Evolutionary conservation across 441 rosid species (phyloP).

Genomic region (Hypseocharis bilobata): DNA sequence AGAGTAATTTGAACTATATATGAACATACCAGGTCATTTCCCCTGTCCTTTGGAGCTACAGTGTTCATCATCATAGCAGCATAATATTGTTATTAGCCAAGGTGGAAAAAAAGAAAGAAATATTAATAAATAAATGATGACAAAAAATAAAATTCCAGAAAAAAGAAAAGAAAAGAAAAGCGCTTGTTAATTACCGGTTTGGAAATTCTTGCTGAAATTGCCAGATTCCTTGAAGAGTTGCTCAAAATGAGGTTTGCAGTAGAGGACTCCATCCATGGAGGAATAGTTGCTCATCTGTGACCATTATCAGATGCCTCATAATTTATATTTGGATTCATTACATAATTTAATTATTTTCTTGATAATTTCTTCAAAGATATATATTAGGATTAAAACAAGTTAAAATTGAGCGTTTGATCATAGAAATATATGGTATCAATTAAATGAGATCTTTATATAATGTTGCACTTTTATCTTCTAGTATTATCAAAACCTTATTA

Average conservation of each 20-base stretch:
- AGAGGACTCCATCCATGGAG: slow-evolving; percentile 92
- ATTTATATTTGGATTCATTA: too few relatives aligned
- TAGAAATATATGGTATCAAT: too few relatives aligned
- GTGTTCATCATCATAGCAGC: background rate
- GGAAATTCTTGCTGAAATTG: slow-evolving; percentile 88
- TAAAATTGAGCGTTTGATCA: too few relatives aligned
- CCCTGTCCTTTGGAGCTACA: background rate
- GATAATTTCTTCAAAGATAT: too few relatives aligned
- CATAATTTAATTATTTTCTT: too few relatives aligned
- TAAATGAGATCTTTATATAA: too few relatives aligned
- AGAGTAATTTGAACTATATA: background rate
- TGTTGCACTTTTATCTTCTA: too few relatives aligned
- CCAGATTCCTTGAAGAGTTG: slow-evolving; percentile 95
- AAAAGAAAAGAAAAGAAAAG: background rate
- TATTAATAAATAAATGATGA: background rate
- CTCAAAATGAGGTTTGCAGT: slow-evolving; percentile 87
- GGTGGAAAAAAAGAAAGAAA: background rate
- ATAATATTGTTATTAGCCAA: too few relatives aligned
- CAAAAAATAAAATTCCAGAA: background rate
- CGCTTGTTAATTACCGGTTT: slow-evolving; percentile 32
- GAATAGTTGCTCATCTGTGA: slow-evolving; percentile 92
- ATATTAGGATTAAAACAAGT: too few relatives aligned
- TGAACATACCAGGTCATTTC: background rate
- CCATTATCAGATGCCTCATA: too few relatives aligned
- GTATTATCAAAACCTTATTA: too few relatives aligned